A percentile compares a stretch with the other conserved stretches of the same genome.
Conservation (phyloP, 208 protist species). For the Trypanosomatidae sp. region DNA sequence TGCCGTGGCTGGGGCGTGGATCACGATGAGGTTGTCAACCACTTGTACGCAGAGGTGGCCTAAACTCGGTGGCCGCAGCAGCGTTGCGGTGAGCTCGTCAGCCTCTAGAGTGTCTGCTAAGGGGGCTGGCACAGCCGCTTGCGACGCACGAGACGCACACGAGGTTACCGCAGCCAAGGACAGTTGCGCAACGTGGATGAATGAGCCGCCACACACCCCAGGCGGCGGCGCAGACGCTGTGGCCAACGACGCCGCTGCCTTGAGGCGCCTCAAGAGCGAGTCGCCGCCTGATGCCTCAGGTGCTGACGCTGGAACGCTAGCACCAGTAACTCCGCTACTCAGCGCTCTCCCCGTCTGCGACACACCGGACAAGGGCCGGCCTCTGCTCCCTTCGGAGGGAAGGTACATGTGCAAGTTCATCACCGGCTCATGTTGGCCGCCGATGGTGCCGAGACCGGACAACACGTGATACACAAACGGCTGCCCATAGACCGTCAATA, state of each 20-base stretch:
- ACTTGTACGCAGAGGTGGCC: slow-evolving; percentile 42
- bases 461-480: slow-evolving; percentile 43
- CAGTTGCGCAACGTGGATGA: slow-evolving; percentile 7
- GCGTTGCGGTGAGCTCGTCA: neutral
- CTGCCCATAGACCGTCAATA: slow-evolving; percentile 41
- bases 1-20: slow-evolving; percentile 30
- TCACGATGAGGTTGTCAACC: slow-evolving; percentile 45
- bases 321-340: neutral
- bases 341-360: neutral
- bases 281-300: neutral
- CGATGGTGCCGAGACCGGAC: neutral
- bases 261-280: slow-evolving; percentile 29
- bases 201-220: slow-evolving; percentile 6
- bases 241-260: slow-evolving; percentile 15
- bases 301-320: neutral
- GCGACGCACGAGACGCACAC: neutral
- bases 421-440: neutral
- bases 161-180: slow-evolving; percentile 18
- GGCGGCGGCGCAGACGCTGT: slow-evolving; percentile 18
- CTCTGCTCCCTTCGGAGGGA: neutral
- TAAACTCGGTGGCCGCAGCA: neutral
- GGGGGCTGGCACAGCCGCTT: neutral
- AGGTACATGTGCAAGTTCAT: slow-evolving; percentile 7
- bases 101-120: neutral
- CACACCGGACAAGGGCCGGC: neutral